phyloP scores from a whole-genome alignment of 495 filamentous ascomycete species.

The Poronia punctata region DNA sequence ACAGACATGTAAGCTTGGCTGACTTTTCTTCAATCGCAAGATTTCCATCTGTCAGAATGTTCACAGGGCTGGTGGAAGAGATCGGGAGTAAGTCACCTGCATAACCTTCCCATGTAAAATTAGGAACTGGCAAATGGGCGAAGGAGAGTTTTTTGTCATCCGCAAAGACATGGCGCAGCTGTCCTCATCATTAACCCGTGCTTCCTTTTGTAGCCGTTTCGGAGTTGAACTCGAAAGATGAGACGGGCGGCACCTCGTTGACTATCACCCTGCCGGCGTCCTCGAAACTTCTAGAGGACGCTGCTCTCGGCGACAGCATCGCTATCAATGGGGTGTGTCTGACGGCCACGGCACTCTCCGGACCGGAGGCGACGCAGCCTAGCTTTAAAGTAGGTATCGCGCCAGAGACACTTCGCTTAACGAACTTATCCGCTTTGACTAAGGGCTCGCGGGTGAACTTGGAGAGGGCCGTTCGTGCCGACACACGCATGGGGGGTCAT shows the following conservation, averaged over 20 bases:
- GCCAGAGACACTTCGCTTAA: slow-evolving; percentile 92
- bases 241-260: slow-evolving; percentile 78
- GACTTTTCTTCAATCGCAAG: too few species aligned
- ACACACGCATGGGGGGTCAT: slow-evolving; percentile 84
- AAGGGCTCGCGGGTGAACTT: slow-evolving; percentile 65
- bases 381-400: slow-evolving; percentile 91
- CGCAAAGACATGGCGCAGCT: too few species aligned
- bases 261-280: slow-evolving; percentile 61
- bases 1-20: too few species aligned
- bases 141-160: too few species aligned
- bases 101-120: background rate
- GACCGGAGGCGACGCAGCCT: slow-evolving; percentile 13
- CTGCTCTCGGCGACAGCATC: slow-evolving; percentile 86
- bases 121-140: too few species aligned
- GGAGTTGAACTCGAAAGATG: slow-evolving; percentile 70
- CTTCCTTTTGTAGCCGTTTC: slow-evolving; percentile 59
- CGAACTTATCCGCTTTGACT: slow-evolving; percentile 73
- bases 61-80: slow-evolving; percentile 93
- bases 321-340: slow-evolving; percentile 83
- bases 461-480: slow-evolving; percentile 80
- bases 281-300: slow-evolving; percentile 72
- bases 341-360: slow-evolving; percentile 76
- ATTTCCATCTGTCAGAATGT: slow-evolving; percentile 55
- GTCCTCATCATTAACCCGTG: slow-evolving; percentile 4
- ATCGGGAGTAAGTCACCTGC: slow-evolving; percentile 66